Evolutionary conservation across 495 filamentous ascomycete species (phyloP).

Genomic region (Xanthoparmelia taractica): DNA sequence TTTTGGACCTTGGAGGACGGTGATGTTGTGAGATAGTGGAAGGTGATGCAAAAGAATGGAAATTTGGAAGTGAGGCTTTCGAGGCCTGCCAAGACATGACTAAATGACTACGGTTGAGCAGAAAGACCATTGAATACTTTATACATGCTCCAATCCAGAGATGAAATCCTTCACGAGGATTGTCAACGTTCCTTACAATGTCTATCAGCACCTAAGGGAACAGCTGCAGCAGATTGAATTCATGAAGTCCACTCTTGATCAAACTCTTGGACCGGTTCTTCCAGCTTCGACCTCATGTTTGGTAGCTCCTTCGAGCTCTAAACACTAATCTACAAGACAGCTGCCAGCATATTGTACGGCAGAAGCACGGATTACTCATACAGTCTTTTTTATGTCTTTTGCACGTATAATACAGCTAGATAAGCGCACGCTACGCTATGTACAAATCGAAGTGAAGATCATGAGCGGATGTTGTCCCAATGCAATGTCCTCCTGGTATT

Average conservation of each 20-base stretch:
- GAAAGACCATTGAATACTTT: not conserved
- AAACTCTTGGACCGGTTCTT: not conserved
- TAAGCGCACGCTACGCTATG: constrained; percentile 10
- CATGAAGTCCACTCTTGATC: not conserved
- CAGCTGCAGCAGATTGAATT: not conserved
- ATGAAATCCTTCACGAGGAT: not conserved
- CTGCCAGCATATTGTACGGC: no score
- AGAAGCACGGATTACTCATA: not conserved
- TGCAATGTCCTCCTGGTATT: not conserved
- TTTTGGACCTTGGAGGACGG: not conserved
- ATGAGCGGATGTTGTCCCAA: constrained; percentile 1
- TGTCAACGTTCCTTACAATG: not conserved
- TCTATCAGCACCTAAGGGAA: not conserved
- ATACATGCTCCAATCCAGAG: not conserved
- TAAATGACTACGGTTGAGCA: not conserved
- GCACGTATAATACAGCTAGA: constrained; percentile 12
- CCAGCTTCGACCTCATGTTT: not conserved
- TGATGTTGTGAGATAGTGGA: not conserved
- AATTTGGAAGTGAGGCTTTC: not conserved
- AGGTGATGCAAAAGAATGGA: not conserved
- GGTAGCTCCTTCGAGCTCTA: not conserved
- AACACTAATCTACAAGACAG: not conserved
- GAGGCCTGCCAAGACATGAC: not conserved
- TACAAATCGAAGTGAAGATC: constrained; percentile 15
- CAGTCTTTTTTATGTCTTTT: not conserved